Conservation (phyloP, 2,329 filamentous ascomycete species). For the Aspergillus phoenicis region DNA sequence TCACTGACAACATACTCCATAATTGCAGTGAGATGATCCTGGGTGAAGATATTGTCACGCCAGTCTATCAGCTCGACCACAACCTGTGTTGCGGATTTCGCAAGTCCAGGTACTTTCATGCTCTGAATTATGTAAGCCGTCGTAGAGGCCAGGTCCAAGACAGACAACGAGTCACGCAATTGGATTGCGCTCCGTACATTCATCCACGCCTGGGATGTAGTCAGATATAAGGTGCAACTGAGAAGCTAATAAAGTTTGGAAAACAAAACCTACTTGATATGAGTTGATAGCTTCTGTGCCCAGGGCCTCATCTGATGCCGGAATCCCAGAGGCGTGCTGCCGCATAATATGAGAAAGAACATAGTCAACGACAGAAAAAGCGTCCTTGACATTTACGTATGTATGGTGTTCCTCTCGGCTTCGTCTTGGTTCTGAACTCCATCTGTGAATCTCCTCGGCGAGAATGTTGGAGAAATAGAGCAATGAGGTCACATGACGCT, state of each 20-base stretch:
- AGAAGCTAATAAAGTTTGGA: background rate
- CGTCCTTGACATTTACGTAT: slow-evolving; percentile 39
- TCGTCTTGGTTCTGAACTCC: slow-evolving; percentile 25
- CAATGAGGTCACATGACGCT: slow-evolving; percentile 38
- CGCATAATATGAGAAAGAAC: slow-evolving; percentile 36
- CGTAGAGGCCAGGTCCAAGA: slow-evolving; percentile 23
- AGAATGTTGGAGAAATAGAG: slow-evolving; percentile 45
- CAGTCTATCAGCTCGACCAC: slow-evolving; percentile 38
- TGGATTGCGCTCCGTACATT: slow-evolving; percentile 33
- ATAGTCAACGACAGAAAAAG: slow-evolving; percentile 40
- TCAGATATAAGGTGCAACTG: slow-evolving; percentile 7
- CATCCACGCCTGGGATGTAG: slow-evolving; percentile 36
- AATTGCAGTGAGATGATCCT: slow-evolving; percentile 30
- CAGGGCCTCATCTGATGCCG: slow-evolving; percentile 24
- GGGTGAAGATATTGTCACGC: slow-evolving; percentile 30
- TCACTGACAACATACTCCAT: slow-evolving; percentile 39
- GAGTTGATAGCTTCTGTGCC: slow-evolving; percentile 40
- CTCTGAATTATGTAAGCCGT: slow-evolving; percentile 30
- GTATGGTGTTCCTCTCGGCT: slow-evolving; percentile 19
- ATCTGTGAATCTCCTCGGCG: slow-evolving; percentile 42
- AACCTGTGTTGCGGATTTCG: slow-evolving; percentile 35
- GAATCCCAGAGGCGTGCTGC: slow-evolving; percentile 24
- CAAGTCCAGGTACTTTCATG: slow-evolving; percentile 30
- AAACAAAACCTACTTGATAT: slow-evolving; percentile 36
- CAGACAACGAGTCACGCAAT: slow-evolving; percentile 24